These are phyloP conservation scores for Chlorella sorokiniana DNA, from an alignment of 139 green algal species.

Conservation along the genomic window DNA sequence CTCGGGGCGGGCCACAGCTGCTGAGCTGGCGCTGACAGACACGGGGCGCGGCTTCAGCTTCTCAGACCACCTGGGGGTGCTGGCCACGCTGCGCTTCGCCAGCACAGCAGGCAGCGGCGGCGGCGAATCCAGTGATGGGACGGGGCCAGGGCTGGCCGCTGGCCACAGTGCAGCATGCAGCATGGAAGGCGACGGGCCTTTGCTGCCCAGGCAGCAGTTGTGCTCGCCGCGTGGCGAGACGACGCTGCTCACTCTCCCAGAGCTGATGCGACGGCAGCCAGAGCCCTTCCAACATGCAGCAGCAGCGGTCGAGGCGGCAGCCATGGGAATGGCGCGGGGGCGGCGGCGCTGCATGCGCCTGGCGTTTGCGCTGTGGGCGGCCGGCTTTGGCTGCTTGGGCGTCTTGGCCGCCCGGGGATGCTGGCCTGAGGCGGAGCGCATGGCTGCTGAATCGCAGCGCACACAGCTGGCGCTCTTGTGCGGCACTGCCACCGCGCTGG, in stretches of 20 bases:
- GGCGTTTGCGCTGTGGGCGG: background rate
- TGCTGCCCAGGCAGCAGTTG: background rate
- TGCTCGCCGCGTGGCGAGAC: background rate
- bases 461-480: background rate
- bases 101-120: background rate
- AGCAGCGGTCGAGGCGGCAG: background rate
- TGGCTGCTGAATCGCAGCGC: background rate
- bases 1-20: background rate
- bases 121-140: background rate
- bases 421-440: background rate
- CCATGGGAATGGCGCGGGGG: background rate
- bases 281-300: constrained; percentile 5
- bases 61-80: constrained; percentile 57
- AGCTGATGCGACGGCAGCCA: background rate
- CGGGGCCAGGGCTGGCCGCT: background rate
- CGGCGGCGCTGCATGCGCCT: background rate
- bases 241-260: background rate
- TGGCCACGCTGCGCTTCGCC: constrained; percentile 5
- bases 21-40: constrained; percentile 27
- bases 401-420: background rate
- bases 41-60: background rate
- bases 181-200: too few relatives aligned
- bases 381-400: constrained; percentile 2
- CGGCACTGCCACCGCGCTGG: constrained; percentile 3
- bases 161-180: background rate